Evolutionary conservation across 371 early-diverging fungal genomes (phyloP).

Genomic region (Saksenaea vasiformis): DNA sequence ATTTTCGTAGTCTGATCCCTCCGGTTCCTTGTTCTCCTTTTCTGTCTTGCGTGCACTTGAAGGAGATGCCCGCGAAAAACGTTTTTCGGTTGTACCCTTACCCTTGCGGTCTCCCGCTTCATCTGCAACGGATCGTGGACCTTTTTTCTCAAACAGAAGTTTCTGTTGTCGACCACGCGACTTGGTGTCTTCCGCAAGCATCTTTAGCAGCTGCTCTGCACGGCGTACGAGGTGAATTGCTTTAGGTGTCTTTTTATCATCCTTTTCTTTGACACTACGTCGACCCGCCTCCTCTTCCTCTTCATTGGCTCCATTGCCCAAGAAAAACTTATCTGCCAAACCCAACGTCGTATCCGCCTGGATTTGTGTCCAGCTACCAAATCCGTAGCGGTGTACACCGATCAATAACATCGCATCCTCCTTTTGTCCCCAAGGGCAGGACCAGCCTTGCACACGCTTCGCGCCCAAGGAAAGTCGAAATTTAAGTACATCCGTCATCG

Average conservation of each 20-base stretch:
- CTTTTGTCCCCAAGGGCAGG: conserved; percentile 83
- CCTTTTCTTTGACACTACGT: conserved; percentile 19
- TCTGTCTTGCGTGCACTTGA: conserved; percentile 9
- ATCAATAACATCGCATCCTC: conserved; percentile 97
- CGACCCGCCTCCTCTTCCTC: conserved; percentile 31
- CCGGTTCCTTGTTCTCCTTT: conserved; percentile 34
- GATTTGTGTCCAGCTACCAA: conserved; percentile 91
- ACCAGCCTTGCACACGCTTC: conserved; percentile 89
- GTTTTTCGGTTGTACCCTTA: neutral
- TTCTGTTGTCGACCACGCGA: conserved; percentile 6
- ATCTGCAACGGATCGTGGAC: neutral
- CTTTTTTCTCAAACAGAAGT: neutral
- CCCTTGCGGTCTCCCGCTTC: neutral
- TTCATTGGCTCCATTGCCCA: conserved; percentile 51
- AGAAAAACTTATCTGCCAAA: conserved; percentile 82
- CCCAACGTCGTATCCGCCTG: conserved; percentile 78
- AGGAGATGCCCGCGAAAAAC: neutral
- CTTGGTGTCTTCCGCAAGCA: conserved; percentile 58
- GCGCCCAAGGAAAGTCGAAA: conserved; percentile 71
- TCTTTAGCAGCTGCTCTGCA: conserved; percentile 89
- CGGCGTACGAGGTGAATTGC: conserved; percentile 84
- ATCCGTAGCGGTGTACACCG: conserved; percentile 93
- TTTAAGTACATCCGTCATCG: conserved; percentile 29
- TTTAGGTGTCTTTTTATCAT: conserved; percentile 70
- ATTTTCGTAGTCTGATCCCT: conserved; percentile 44